These are phyloP conservation scores for Guyanaporus albipodus DNA, from an alignment of 768 basidiomycete genomes.

Conservation along the genomic window DNA sequence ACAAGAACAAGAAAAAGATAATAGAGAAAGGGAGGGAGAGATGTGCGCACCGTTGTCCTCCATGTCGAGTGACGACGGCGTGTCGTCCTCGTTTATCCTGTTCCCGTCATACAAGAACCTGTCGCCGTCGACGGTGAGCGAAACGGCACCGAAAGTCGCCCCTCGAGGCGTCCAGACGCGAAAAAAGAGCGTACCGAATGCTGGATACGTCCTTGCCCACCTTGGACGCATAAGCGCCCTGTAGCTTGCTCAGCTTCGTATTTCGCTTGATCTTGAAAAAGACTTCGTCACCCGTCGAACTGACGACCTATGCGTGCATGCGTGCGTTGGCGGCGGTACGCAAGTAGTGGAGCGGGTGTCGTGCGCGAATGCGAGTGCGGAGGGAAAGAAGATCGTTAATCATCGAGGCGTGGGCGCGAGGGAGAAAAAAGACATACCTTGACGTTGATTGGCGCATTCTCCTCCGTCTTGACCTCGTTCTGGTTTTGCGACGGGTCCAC, in stretches of 20 bases:
- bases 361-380: background rate
- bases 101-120: conserved; percentile 91
- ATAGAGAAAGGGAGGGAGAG: no score
- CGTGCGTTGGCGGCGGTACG: no score
- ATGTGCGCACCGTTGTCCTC: conserved; percentile 81
- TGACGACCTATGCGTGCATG: conserved; percentile 58
- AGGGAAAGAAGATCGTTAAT: background rate
- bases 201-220: conserved; percentile 85
- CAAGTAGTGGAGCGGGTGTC: no score
- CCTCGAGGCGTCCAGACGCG: background rate
- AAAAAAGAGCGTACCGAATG: conserved; percentile 63
- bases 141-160: background rate
- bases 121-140: background rate
- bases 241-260: conserved; percentile 89
- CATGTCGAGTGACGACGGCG: conserved; percentile 81
- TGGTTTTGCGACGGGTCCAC: conserved; percentile 24
- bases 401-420: background rate
- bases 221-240: conserved; percentile 88
- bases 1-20: no score
- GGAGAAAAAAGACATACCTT: conserved; percentile 46
- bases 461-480: conserved; percentile 49
- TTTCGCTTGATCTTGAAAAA: conserved; percentile 97
- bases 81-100: conserved; percentile 86
- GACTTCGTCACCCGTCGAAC: conserved; percentile 77
- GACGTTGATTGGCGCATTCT: conserved; percentile 69